Conservation (phyloP, 202 grass and related monocot genomes). For the Carex sylvatica region DNA sequence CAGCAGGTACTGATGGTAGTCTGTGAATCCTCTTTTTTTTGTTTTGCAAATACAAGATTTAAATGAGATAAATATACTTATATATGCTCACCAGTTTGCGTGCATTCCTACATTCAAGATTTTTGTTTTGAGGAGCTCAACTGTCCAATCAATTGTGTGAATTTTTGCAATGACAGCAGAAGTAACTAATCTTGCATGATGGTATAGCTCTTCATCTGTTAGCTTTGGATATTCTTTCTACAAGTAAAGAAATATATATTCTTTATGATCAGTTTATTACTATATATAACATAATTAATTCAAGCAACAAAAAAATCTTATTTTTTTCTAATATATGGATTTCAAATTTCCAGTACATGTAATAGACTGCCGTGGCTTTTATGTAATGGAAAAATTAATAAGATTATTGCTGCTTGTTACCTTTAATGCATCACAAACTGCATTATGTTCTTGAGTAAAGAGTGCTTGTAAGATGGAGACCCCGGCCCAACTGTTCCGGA, state of each 20-base stretch:
- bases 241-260: neutral
- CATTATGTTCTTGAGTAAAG: conserved; percentile 53
- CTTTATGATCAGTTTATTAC: neutral
- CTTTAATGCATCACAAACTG: conserved; percentile 58
- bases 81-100: conserved; percentile 40
- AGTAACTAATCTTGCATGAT: conserved; percentile 45
- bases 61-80: conserved; percentile 10
- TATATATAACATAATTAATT: neutral
- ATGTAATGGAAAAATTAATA: neutral
- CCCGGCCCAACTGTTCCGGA: conserved; percentile 49
- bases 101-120: conserved; percentile 46
- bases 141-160: conserved; percentile 68
- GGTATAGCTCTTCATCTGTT: conserved; percentile 43
- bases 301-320: too few species aligned
- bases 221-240: conserved; percentile 40
- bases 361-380: too few species aligned
- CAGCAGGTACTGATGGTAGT: too few species aligned
- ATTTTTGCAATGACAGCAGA: conserved; percentile 61
- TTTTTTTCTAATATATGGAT: too few species aligned
- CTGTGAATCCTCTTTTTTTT: neutral
- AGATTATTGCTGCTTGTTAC: neutral
- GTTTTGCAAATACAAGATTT: neutral
- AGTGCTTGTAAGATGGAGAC: conserved; percentile 58
- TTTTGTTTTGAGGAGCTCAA: conserved; percentile 58
- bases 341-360: too few species aligned